Percentiles rank a stretch among this genome's conserved stretches.
phyloP scores from a whole-genome alignment of 164 flowering plant genomes.

The Chimonanthus praecox region DNA sequence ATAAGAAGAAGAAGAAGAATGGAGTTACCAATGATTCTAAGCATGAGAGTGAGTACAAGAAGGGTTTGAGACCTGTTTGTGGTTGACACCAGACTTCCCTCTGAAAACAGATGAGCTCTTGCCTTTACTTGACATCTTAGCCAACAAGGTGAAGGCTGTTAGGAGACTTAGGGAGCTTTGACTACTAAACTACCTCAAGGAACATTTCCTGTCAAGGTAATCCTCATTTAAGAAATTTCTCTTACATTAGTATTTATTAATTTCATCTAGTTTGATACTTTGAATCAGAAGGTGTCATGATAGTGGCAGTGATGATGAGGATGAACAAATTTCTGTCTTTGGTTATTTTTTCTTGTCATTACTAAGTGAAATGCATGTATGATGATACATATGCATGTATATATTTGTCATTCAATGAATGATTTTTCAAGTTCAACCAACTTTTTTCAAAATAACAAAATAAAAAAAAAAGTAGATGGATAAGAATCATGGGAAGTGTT shows the following conservation, averaged over 20 bases:
- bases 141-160: slow-evolving; percentile 95
- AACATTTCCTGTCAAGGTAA: slow-evolving; percentile 97
- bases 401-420: too few relatives aligned
- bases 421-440: too few relatives aligned
- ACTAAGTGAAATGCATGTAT: too few relatives aligned
- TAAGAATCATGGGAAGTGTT: too few relatives aligned
- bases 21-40: slow-evolving; percentile 53
- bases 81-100: slow-evolving; percentile 96
- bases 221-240: not conserved
- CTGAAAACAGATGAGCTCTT: slow-evolving; percentile 88
- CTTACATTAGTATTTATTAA: not conserved
- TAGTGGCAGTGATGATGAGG: too few relatives aligned
- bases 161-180: slow-evolving; percentile 94
- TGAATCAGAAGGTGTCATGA: too few relatives aligned
- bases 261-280: too few relatives aligned
- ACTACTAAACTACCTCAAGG: slow-evolving; percentile 89
- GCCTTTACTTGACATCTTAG: slow-evolving; percentile 93
- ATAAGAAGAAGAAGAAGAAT: slow-evolving; percentile 88
- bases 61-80: slow-evolving; percentile 94
- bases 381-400: too few relatives aligned
- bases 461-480: too few relatives aligned
- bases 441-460: too few relatives aligned
- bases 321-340: too few relatives aligned
- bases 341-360: too few relatives aligned
- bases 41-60: slow-evolving; percentile 90